Conservation (phyloP, 2,329 filamentous ascomycete species). For the Neocucurbitaria cava region DNA sequence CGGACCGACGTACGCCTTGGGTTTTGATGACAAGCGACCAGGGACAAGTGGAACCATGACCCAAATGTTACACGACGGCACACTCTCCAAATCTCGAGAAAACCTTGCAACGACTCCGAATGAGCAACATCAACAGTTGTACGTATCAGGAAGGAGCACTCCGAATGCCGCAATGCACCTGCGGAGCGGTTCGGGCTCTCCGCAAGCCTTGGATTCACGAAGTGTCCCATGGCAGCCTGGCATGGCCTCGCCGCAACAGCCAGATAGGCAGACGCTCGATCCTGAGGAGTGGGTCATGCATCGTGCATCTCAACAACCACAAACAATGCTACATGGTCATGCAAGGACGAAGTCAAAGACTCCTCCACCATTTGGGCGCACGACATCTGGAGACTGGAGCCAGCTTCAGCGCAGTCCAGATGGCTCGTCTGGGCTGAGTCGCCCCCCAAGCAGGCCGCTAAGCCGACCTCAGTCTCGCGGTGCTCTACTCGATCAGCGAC, state of each 20-base stretch:
- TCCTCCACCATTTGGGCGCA: slow-evolving; percentile 52
- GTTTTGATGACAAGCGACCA: slow-evolving; percentile 62
- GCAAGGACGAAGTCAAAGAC: slow-evolving; percentile 64
- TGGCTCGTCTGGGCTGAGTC: slow-evolving; percentile 25
- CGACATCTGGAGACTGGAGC: slow-evolving; percentile 55
- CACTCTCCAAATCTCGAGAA: slow-evolving; percentile 41
- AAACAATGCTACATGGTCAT: slow-evolving; percentile 57
- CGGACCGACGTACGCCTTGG: slow-evolving; percentile 79
- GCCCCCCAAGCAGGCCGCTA: slow-evolving; percentile 41
- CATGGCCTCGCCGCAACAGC: slow-evolving; percentile 58
- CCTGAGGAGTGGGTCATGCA: slow-evolving; percentile 86
- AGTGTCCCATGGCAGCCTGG: slow-evolving; percentile 83
- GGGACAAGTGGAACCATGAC: slow-evolving; percentile 62
- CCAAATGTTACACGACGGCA: slow-evolving; percentile 39
- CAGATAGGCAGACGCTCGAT: slow-evolving; percentile 64
- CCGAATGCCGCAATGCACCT: slow-evolving; percentile 53
- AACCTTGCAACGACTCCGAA: slow-evolving; percentile 36
- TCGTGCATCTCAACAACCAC: slow-evolving; percentile 64
- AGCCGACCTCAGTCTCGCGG: slow-evolving; percentile 64
- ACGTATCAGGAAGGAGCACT: slow-evolving; percentile 41
- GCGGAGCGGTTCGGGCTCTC: slow-evolving; percentile 41
- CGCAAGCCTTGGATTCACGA: slow-evolving; percentile 62
- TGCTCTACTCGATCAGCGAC: slow-evolving; percentile 62
- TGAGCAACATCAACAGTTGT: slow-evolving; percentile 39
- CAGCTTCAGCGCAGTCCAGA: slow-evolving; percentile 44